Evolutionary conservation across 371 early-diverging fungal species (phyloP).

Genomic region (Mucor sp.): DNA sequence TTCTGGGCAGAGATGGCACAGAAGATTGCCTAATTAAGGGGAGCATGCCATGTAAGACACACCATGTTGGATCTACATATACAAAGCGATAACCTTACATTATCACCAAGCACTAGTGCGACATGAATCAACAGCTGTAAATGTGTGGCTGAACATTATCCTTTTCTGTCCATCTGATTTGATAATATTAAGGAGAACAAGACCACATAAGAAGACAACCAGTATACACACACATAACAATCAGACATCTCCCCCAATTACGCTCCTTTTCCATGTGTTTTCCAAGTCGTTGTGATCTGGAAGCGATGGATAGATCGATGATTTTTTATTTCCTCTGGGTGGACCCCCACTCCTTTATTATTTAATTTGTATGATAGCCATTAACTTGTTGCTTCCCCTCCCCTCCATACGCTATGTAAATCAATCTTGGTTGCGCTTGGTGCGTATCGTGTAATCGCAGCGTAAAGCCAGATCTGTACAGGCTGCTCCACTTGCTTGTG

Average conservation of each 20-base stretch:
- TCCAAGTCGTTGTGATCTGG: slow-evolving; percentile 3
- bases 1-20: neutral
- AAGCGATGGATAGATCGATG: slow-evolving; percentile 1
- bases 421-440: neutral
- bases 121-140: neutral
- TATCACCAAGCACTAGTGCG: neutral
- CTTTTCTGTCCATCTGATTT: slow-evolving; percentile 11
- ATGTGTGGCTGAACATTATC: slow-evolving; percentile 9
- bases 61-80: neutral
- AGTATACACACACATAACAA: neutral
- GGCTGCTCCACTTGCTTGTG: neutral
- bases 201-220: neutral
- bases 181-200: neutral
- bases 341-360: neutral
- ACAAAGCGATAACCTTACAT: neutral
- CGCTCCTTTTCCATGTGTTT: slow-evolving; percentile 8
- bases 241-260: slow-evolving; percentile 1
- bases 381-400: neutral
- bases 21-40: neutral
- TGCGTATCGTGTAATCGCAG: neutral
- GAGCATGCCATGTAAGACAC: neutral
- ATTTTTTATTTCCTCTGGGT: neutral
- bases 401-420: neutral
- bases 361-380: neutral
- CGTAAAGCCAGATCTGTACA: neutral